Conservation (phyloP, 2,329 filamentous ascomycete genomes). For the Lomentospora prolificans region DNA sequence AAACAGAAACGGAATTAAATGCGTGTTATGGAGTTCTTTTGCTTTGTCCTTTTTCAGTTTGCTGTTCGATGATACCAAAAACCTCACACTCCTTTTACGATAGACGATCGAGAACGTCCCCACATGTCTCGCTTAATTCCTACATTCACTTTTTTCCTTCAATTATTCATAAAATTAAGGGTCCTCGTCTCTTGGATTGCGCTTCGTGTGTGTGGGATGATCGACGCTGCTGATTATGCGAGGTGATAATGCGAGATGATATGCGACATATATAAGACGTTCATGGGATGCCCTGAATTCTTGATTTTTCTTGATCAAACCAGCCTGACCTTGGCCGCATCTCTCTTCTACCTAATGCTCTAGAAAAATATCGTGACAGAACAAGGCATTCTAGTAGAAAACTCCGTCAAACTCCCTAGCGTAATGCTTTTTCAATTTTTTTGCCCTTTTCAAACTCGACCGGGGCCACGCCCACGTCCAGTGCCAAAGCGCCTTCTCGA, state of each 20-base stretch:
- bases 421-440: neutral
- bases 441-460: neutral
- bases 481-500: no score
- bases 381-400: neutral
- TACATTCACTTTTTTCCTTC: slow-evolving; percentile 4
- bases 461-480: no score
- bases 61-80: neutral
- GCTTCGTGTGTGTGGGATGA: slow-evolving; percentile 1
- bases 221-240: neutral
- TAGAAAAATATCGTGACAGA: neutral
- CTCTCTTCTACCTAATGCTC: slow-evolving; percentile 5
- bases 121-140: neutral
- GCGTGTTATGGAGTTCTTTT: neutral
- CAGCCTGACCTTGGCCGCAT: neutral
- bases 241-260: neutral
- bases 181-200: neutral
- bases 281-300: neutral
- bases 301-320: neutral
- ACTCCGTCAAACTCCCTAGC: neutral
- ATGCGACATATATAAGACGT: neutral
- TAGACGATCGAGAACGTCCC: neutral
- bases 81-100: neutral
- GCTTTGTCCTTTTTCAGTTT: neutral
- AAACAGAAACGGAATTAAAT: neutral
- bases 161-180: neutral